phyloP scores from a whole-genome alignment of 495 filamentous ascomycete species.

The Penicillium diatomitis region DNA sequence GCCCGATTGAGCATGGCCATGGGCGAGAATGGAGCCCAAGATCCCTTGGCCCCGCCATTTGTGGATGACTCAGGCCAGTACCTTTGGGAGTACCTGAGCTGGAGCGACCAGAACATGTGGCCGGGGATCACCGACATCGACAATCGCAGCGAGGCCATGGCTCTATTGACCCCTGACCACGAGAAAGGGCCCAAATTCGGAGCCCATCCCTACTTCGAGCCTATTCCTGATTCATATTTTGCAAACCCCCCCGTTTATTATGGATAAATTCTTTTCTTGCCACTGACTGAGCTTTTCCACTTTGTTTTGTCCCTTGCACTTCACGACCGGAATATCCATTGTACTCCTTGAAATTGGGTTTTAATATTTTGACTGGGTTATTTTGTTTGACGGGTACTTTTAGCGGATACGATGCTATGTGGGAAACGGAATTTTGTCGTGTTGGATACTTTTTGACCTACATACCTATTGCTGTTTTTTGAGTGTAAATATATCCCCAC shows the following conservation, averaged over 20 bases:
- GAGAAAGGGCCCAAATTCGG: constrained; percentile 25
- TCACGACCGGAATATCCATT: too few relatives aligned
- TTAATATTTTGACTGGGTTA: background rate
- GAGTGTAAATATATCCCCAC: background rate
- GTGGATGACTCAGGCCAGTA: constrained; percentile 31
- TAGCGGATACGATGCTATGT: background rate
- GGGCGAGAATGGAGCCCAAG: constrained; percentile 18
- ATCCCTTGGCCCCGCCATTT: constrained; percentile 19
- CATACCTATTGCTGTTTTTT: background rate
- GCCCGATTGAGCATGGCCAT: constrained; percentile 11
- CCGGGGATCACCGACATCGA: constrained; percentile 27
- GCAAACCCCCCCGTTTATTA: constrained; percentile 18
- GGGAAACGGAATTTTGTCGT: background rate
- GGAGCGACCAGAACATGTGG: constrained; percentile 32
- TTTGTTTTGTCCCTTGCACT: too few relatives aligned
- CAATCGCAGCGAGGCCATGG: constrained; percentile 13
- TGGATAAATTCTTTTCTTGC: background rate
- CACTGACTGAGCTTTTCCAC: background rate
- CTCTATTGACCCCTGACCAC: constrained; percentile 20
- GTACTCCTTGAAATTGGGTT: background rate
- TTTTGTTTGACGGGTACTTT: constrained; percentile 1
- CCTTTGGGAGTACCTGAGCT: constrained; percentile 37
- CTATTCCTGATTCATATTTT: constrained; percentile 22
- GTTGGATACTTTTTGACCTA: background rate
- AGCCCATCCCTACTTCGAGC: constrained; percentile 20